A percentile compares a stretch with the other conserved stretches of the same genome.
Evolutionary conservation across 495 filamentous ascomycete genomes (phyloP).

Genomic region (Aspergillus baeticus): DNA sequence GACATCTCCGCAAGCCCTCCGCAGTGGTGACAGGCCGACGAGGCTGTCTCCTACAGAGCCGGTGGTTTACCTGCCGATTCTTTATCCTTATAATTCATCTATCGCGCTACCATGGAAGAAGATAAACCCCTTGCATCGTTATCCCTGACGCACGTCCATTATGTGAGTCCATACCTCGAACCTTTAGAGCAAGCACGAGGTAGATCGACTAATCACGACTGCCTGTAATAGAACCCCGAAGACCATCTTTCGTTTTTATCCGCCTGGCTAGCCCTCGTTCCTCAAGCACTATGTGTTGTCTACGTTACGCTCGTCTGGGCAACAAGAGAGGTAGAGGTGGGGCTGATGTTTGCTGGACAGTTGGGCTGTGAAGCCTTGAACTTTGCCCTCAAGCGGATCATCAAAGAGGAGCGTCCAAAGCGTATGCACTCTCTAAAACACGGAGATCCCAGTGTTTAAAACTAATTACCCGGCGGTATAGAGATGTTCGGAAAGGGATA

Average conservation of each 20-base stretch:
- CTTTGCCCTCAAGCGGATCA: constrained; percentile 81
- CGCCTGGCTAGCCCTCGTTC: constrained; percentile 90
- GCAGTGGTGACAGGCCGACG: not conserved
- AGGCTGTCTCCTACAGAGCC: not conserved
- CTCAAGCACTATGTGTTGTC: constrained; percentile 83
- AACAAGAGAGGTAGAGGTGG: constrained; percentile 84
- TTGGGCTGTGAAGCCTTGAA: constrained; percentile 93
- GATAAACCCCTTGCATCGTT: constrained; percentile 79
- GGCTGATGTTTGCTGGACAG: constrained; percentile 89
- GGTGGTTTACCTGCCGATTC: not conserved
- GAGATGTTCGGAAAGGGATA: constrained; percentile 90
- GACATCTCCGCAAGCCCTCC: not conserved
- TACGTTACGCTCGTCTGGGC: constrained; percentile 89
- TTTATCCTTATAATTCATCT: not conserved
- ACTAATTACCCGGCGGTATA: constrained; percentile 19
- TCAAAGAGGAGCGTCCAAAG: constrained; percentile 86
- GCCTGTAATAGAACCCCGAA: constrained; percentile 68
- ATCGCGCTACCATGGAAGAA: constrained; percentile 53
- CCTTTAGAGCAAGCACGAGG: not conserved
- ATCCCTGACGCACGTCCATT: constrained; percentile 93
- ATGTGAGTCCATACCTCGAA: constrained; percentile 55
- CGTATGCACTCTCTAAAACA: constrained; percentile 47
- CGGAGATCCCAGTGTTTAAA: not conserved
- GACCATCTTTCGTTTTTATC: constrained; percentile 83
- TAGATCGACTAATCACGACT: constrained; percentile 16